Base-by-base conservation (phyloP, 768 basidiomycete genomes). In the Hygrophoropsis aurantiaca region DNA sequence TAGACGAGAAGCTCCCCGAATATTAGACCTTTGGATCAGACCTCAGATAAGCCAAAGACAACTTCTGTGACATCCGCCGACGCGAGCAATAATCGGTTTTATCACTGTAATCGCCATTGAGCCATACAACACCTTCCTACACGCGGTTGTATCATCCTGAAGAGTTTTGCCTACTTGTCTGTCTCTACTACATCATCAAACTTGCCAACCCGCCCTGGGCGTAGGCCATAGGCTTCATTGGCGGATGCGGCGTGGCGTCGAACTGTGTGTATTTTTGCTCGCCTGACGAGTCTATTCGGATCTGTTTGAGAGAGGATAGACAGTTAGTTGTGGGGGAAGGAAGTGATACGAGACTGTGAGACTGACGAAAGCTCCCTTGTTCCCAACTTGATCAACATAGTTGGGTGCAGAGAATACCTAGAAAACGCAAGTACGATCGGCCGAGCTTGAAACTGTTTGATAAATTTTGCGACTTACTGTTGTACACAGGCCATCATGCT, bases 381-480 rank as follows among this genome's bases (percentile, higher is more conserved):
- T 95, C 5, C 90, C 88, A 3, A 78, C 84, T 60, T 93, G 89
- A 68, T 95, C 93, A 21, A 92, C 88, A 57, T 94, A 94, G 64
- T 98, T 97, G 3, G 95, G 95, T 32, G 95, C 94, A 37, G 90
- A 93, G 65, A 94, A 94, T 6, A 92, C 87, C 88, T 90, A 52
- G 50, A 50, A 44, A 35, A 25, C 24, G n/a, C n/a, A n/a, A n/a
- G n/a, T n/a, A n/a, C n/a, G n/a, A n/a, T n/a, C n/a, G 30, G 11
- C 33, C 55, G 40, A 50, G 47, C 47, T 59, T 60, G 3, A 16
- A 42, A 8, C 47, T 7, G 23, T 42, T 44, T n/a, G 16, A 40
- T 18, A 26, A 43, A 1, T 18, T 32, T 19, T n/a, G 26, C 37
- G 32, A 56, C 77, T 55, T 64, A 85, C 93, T 11, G 97, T 98